Conservation (phyloP, 2,329 filamentous ascomycete genomes). For the Ophiostoma sp. region DNA sequence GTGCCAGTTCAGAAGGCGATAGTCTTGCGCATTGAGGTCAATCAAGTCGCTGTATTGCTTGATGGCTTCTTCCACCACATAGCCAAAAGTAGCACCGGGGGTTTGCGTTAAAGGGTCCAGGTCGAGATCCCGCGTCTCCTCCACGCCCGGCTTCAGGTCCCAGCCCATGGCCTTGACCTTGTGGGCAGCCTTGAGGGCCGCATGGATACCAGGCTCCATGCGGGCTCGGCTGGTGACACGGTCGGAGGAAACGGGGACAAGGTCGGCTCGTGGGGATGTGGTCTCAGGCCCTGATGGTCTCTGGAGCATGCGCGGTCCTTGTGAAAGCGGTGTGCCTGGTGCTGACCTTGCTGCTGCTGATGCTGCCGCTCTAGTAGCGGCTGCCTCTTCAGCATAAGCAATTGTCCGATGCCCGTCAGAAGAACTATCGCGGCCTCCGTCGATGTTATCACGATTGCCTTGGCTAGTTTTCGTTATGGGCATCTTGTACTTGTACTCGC, state of each 20-base stretch:
- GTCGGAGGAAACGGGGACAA: slow-evolving; percentile 60
- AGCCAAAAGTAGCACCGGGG: slow-evolving; percentile 70
- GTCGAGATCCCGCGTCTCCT: slow-evolving; percentile 62
- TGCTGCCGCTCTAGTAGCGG: slow-evolving; percentile 39
- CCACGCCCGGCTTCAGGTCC: slow-evolving; percentile 60
- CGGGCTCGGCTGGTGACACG: slow-evolving; percentile 68
- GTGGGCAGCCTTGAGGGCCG: slow-evolving; percentile 66
- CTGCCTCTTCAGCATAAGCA: slow-evolving; percentile 64
- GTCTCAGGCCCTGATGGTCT: slow-evolving; percentile 23
- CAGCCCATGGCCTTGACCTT: slow-evolving; percentile 80
- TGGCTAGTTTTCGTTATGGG: slow-evolving; percentile 65
- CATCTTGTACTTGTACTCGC: slow-evolving; percentile 78
- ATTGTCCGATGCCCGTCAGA: slow-evolving; percentile 67
- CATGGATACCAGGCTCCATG: slow-evolving; percentile 50
- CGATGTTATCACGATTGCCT: slow-evolving; percentile 75
- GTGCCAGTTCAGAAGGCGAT: slow-evolving; percentile 94
- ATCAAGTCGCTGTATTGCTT: slow-evolving; percentile 78
- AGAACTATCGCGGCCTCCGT: slow-evolving; percentile 72
- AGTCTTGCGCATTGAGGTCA: slow-evolving; percentile 77
- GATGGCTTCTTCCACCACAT: slow-evolving; percentile 89
- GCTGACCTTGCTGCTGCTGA: background rate
- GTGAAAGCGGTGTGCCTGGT: background rate
- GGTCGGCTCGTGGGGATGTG: slow-evolving; percentile 41
- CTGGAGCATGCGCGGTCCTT: background rate
- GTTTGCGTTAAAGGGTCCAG: slow-evolving; percentile 60